phyloP scores from a whole-genome alignment of 78 protist genomes.

The Pigoraptor vietnamica region DNA sequence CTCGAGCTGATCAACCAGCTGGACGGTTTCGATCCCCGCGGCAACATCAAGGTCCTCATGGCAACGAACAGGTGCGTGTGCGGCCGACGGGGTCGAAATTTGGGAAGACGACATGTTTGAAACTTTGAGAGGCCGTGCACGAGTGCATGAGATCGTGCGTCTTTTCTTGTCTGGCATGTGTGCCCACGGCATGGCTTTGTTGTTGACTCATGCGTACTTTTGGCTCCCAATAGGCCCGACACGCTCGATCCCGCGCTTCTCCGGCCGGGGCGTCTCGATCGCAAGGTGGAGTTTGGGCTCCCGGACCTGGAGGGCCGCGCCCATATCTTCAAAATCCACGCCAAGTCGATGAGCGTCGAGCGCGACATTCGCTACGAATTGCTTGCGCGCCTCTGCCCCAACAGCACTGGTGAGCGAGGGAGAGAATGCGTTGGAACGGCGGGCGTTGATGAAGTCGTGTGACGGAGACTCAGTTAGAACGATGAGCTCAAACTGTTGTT shows the following conservation, averaged over 20 bases:
- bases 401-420: slow-evolving; percentile 78
- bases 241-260: slow-evolving; percentile 98
- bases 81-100: not conserved
- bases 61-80: slow-evolving; percentile 90
- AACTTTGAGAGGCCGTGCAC: not conserved
- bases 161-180: too few relatives aligned
- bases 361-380: slow-evolving; percentile 96
- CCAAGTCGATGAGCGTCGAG: slow-evolving; percentile 79
- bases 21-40: slow-evolving; percentile 99
- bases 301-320: slow-evolving; percentile 96
- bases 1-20: slow-evolving; percentile 98
- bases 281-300: slow-evolving; percentile 95
- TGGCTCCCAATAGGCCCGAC: slow-evolving; percentile 73
- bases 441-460: too few relatives aligned
- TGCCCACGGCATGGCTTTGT: too few relatives aligned
- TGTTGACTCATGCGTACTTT: not conserved
- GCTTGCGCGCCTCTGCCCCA: slow-evolving; percentile 98
- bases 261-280: slow-evolving; percentile 98
- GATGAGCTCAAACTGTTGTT: not conserved
- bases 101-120: not conserved
- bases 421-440: too few relatives aligned
- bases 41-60: slow-evolving; percentile 98
- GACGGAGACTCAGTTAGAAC: too few relatives aligned
- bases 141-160: not conserved
- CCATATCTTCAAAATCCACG: slow-evolving; percentile 88